These are phyloP conservation scores for Cladosporium austrohemisphaericum DNA, from an alignment of 2,329 filamentous ascomycete species.

Conservation along the genomic window DNA sequence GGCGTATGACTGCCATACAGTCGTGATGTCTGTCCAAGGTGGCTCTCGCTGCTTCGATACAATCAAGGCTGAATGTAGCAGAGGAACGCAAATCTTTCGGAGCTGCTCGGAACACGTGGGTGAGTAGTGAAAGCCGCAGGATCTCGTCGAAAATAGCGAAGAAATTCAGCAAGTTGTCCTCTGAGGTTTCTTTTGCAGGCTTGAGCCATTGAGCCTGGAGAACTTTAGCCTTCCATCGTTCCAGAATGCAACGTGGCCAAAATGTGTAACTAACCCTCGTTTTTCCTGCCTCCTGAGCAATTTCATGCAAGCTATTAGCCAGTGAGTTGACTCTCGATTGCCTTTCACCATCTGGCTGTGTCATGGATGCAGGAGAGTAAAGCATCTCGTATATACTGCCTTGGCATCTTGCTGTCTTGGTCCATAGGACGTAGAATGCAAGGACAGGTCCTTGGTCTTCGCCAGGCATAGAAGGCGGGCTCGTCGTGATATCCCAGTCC, in stretches of 20 bases:
- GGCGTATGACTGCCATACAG: background rate
- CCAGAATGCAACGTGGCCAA: no score
- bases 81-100: background rate
- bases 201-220: background rate
- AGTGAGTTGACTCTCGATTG: no score
- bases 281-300: no score
- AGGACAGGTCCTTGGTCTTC: background rate
- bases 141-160: background rate
- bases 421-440: background rate
- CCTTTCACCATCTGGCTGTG: no score
- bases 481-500: constrained; percentile 12
- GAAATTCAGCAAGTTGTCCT: background rate
- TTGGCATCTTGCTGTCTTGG: background rate
- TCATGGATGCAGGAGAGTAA: background rate
- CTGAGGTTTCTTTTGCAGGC: background rate
- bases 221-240: no score
- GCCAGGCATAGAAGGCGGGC: background rate
- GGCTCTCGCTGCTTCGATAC: background rate
- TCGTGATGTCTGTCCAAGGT: background rate
- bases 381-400: constrained; percentile 16
- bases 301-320: no score
- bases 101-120: background rate
- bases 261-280: no score
- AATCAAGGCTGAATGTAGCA: background rate
- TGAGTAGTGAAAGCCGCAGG: background rate